Evolutionary conservation across 768 basidiomycete genomes (phyloP), one percentile per base, ranked within the genome.

Genomic region (Phallus indusiatus): DNA sequence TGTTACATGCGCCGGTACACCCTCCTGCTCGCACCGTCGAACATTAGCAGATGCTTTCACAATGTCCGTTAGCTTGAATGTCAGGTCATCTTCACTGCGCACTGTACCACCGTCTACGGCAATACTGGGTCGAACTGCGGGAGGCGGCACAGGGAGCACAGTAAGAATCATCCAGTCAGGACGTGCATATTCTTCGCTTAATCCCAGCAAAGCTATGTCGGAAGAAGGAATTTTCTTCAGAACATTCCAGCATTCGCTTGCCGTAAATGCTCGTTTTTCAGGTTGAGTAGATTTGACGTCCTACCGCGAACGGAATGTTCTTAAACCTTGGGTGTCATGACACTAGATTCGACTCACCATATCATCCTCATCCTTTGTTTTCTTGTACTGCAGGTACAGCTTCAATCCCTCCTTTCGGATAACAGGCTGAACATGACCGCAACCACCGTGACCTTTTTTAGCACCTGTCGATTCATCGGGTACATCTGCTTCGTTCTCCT

Each of bases 141-240:
- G 95, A 1, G 96, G 96, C 1, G 96, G 96, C 0, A 99, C 95
- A 36, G 96, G 96, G 70, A 98, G 81, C 37, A 97, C 93, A 0
- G 96, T 98, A 47, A 98, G 75, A 64, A 99, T 96, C 96, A 99
- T 98, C 96, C 96, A 99, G 67, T 97, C 93, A 1, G 96, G 96
- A 47, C 94, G 84, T 7, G 96, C 95, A 69, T 96, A 98, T 69
- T 92, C 90, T 60, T 94, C 90, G 24, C 90, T 94, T 10, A 98
- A 83, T 37, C 96, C 96, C 64, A 98, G 82, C 24, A 94, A 77
- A 63, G 85, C 81, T 16, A 98, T 79, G 69, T 98, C 95, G 12
- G 83, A 80, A 61, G 93, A 85, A 7, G 91, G 82, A 74, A 98
- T 93, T 81, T 97, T 97, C 74, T 91, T 90, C 71, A 98, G 84